phyloP scores from a whole-genome alignment of 805 yeast genomes.

The Citeromyces nyonsensis region DNA sequence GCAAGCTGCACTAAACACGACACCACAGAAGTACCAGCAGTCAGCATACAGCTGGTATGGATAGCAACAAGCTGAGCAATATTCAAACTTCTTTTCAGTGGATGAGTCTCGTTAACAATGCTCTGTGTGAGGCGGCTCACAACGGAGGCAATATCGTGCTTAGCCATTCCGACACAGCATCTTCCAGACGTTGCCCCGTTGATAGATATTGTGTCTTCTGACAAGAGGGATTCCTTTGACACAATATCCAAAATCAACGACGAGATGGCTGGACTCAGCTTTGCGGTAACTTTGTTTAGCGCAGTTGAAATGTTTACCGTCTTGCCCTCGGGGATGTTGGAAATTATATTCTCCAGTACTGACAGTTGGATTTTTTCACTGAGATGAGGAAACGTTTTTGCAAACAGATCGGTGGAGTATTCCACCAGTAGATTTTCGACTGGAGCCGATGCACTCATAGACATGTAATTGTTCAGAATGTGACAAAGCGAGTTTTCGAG shows the following conservation, averaged over 20 bases:
- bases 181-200: neutral
- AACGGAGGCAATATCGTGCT: constrained; percentile 7
- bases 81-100: too few relatives aligned
- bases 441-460: constrained; percentile 23
- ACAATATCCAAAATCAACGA: constrained; percentile 21
- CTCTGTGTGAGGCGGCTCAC: too few relatives aligned
- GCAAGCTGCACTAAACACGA: too few relatives aligned
- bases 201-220: constrained; percentile 2
- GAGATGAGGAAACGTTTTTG: constrained; percentile 52
- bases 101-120: too few relatives aligned
- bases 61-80: too few relatives aligned
- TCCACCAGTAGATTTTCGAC: constrained; percentile 48
- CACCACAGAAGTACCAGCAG: too few relatives aligned
- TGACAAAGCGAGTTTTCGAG: constrained; percentile 15
- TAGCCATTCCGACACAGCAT: constrained; percentile 7
- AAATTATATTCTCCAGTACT: constrained; percentile 64
- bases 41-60: too few relatives aligned
- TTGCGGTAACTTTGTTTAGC: constrained; percentile 35
- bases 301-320: constrained; percentile 3
- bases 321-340: constrained; percentile 28
- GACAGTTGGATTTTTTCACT: constrained; percentile 76
- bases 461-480: constrained; percentile 14
- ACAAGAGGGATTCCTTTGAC: constrained; percentile 6
- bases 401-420: constrained; percentile 62
- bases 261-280: constrained; percentile 49